These are phyloP conservation scores for Metarhizium anisopliae DNA, from an alignment of 2,329 filamentous ascomycete species.

Conservation along the genomic window DNA sequence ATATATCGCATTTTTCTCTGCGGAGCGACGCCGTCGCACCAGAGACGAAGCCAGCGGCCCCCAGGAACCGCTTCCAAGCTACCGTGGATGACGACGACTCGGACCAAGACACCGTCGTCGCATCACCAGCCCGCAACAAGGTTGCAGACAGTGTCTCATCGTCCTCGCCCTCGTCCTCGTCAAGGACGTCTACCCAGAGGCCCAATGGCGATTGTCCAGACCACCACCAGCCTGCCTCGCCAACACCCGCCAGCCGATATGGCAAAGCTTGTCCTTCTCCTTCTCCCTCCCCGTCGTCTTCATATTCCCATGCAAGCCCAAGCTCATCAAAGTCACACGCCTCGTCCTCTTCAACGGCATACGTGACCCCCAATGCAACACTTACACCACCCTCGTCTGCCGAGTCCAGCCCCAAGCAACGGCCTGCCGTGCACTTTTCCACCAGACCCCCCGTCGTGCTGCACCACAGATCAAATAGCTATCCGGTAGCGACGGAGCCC, in stretches of 20 bases:
- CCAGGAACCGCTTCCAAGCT: constrained; percentile 6
- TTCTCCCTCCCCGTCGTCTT: not conserved
- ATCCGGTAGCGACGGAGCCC: not conserved
- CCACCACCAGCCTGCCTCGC: no score
- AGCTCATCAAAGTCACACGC: not conserved
- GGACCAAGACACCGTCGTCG: not conserved
- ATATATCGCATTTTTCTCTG: not conserved
- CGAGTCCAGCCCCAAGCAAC: constrained; percentile 7
- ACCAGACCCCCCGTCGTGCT: constrained; percentile 18
- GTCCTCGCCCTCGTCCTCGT: not conserved
- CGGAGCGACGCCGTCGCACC: not conserved
- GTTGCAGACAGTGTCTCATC: not conserved
- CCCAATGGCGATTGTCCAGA: not conserved
- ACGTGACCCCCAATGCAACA: not conserved
- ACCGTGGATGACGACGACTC: constrained; percentile 14
- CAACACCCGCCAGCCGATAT: no score
- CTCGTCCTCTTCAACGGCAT: not conserved
- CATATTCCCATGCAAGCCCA: not conserved
- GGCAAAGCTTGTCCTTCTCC: not conserved
- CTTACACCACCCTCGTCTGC: constrained; percentile 4
- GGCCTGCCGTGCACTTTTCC: constrained; percentile 23
- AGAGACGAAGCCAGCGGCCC: not conserved
- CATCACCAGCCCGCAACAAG: not conserved
- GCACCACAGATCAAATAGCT: constrained; percentile 9
- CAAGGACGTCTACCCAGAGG: not conserved